Evolutionary conservation across 805 yeast species (phyloP).

Genomic region (Tetrapisispora nanseiensis): DNA sequence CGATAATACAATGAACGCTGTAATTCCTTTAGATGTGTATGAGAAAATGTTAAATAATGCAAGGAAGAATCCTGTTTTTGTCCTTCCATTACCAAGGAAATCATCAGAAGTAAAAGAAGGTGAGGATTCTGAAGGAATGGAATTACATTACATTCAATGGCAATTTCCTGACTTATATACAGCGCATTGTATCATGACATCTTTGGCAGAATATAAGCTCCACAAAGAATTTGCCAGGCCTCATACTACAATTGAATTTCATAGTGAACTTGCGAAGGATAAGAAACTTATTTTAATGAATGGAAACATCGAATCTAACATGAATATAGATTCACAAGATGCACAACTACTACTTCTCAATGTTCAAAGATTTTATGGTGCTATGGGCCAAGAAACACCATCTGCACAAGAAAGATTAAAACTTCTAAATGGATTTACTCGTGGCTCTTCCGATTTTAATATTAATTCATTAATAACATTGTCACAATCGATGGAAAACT

Average conservation of each 20-base stretch:
- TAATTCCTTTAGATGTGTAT: slow-evolving; percentile 48
- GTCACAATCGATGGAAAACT: slow-evolving; percentile 57
- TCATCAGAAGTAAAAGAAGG: slow-evolving; percentile 32
- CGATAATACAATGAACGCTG: slow-evolving; percentile 55
- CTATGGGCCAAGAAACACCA: slow-evolving; percentile 37
- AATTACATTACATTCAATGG: slow-evolving; percentile 93
- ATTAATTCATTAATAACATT: slow-evolving; percentile 61
- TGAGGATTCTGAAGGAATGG: slow-evolving; percentile 43
- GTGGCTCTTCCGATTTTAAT: slow-evolving; percentile 56
- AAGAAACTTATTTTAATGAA: slow-evolving; percentile 73
- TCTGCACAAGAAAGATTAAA: slow-evolving; percentile 41
- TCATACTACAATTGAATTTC: slow-evolving; percentile 84
- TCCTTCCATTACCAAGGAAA: slow-evolving; percentile 78
- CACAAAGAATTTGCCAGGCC: slow-evolving; percentile 91
- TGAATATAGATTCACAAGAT: slow-evolving; percentile 57
- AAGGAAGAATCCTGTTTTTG: slow-evolving; percentile 66
- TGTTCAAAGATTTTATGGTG: slow-evolving; percentile 78
- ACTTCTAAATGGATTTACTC: slow-evolving; percentile 57
- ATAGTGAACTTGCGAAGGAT: slow-evolving; percentile 55
- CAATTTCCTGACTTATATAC: slow-evolving; percentile 74
- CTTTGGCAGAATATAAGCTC: slow-evolving; percentile 82
- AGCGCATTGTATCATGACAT: slow-evolving; percentile 80
- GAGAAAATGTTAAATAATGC: slow-evolving; percentile 57
- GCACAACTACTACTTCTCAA: slow-evolving; percentile 69
- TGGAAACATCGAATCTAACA: slow-evolving; percentile 68